Evolutionary conservation across 2,329 filamentous ascomycete genomes (phyloP), one percentile per base, ranked within the genome.

Genomic region (Fusarium stilboides): DNA sequence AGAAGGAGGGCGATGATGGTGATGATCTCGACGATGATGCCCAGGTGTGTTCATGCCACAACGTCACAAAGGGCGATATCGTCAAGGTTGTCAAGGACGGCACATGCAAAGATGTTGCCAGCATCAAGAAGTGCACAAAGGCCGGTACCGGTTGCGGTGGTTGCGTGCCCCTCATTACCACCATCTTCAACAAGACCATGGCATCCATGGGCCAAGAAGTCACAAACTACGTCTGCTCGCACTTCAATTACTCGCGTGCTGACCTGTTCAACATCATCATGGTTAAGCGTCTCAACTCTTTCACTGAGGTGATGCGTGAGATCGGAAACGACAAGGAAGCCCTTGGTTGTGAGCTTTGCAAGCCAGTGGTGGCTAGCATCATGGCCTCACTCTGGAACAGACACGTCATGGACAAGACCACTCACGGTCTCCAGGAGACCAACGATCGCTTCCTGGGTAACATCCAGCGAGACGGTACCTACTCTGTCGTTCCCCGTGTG

Each of bases 1-100:
- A 88, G 70, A 92, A 91, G 70, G 73, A 89, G 0, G 92, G 90
- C 4, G 93, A 93, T 13, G 92, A 94, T 28, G 90, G 85, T 1
- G 92, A 92, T 70, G 93, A 97, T 74, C 85, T 97, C 69, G 87
- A 91, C 51, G 93, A 96, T 72, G 93, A 96, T 75, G 93, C 92
- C 0, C 94, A 97, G 77, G 91, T 97, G 65, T 97, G 94, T 79
- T 96, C 93, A 2, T 97, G 94, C 73, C 94, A 97, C 83, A 97
- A 97, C 77, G 94, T 97, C 42, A 91, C 89, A 24, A 97, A 97
- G 78, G 92, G 92, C 17, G 92, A 95, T 72, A 85, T 97, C 1
- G 88, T 91, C 44, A 86, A 87, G 6, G 84, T 83, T 3, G 88
- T 95, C 77, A 94, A 94, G 73, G 89, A 91, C 54, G 94, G 92